Base-by-base conservation (phyloP, 169 alveolate genomes). In the Neospora caninum region DNA sequence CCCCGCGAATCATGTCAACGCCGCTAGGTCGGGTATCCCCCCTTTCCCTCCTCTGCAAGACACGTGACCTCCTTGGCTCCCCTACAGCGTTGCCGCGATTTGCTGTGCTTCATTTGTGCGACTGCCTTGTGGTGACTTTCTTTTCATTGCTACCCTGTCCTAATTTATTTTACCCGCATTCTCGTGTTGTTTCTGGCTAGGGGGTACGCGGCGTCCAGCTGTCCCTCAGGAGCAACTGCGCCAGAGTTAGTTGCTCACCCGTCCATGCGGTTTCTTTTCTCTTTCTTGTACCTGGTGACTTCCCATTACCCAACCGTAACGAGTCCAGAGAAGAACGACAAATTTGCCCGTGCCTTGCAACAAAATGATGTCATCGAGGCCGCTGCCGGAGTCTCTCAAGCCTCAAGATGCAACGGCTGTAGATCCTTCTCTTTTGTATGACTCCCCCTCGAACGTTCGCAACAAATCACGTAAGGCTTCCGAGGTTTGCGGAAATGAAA, bases 401-500 rank as follows among this genome's bases (percentile, higher is more conserved):
- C 43, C 87, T 78, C 87, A 78, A 78, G 31, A 78, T 34, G 45
- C 27, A 16, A 34, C 87, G 31, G 53, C 87, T 78, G 36, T 29
- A 20, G 87, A 78, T 39, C 89, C 89, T 20, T 82, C 89, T 41
- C 67, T 82, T 42, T n/a, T 82, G 41, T 82, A 82, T n/a, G 89
- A 82, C n/a, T 82, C 89, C 20, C 89, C 89, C 20, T 82, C 89
- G 27, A 82, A 82, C 36, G 58, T 78, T 78, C 87, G 87, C 27
- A 22, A 0, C 36, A 41, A 82, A 49, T 82, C 67, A n/a, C 89
- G 89, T 2, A 36, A 42, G 89, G 4, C 84, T 73, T 25, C 41
- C 29, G 78, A 64, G 34, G 29, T 20, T 25, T 34, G 87, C n/a
- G 87, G 45, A 78, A 29, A 78, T 39, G 87, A 78, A 34, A 34